phyloP scores from a whole-genome alignment of 306 rosid genomes.

The Lathyrus aphaca region DNA sequence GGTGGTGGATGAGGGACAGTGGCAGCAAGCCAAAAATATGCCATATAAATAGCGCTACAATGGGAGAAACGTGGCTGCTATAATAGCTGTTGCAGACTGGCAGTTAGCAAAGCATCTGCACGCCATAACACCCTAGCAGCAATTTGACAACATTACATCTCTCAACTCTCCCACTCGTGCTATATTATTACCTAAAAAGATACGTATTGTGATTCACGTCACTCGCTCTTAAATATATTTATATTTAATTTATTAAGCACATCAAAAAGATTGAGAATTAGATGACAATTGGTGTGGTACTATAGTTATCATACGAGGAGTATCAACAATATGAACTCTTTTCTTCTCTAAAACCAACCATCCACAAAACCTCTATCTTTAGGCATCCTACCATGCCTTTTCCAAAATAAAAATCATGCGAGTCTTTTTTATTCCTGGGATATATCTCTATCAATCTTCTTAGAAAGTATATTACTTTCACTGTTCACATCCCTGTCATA shows the following conservation, averaged over 20 bases:
- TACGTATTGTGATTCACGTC: neutral
- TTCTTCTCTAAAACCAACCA: neutral
- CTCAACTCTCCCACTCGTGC: slow-evolving; percentile 1
- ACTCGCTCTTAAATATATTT: neutral
- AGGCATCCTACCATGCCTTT: neutral
- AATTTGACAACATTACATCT: neutral
- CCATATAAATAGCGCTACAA: too few species aligned
- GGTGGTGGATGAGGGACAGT: too few species aligned
- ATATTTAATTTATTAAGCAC: slow-evolving; percentile 5
- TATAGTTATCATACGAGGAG: neutral
- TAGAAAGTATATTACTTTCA: neutral
- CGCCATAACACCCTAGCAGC: neutral
- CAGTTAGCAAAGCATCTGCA: neutral
- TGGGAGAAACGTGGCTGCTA: too few species aligned
- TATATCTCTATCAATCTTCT: slow-evolving; percentile 9
- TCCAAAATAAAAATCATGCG: neutral
- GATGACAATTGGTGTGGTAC: neutral
- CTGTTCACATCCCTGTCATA: slow-evolving; percentile 2
- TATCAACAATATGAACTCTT: neutral
- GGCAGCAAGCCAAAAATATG: too few species aligned
- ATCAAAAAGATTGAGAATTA: neutral
- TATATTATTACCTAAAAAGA: slow-evolving; percentile 1
- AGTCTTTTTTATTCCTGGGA: slow-evolving; percentile 12
- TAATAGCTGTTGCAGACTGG: neutral
- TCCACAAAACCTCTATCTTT: slow-evolving; percentile 10